Conservation (phyloP, 257 asterid species). For the Solanum raphanifolium region DNA sequence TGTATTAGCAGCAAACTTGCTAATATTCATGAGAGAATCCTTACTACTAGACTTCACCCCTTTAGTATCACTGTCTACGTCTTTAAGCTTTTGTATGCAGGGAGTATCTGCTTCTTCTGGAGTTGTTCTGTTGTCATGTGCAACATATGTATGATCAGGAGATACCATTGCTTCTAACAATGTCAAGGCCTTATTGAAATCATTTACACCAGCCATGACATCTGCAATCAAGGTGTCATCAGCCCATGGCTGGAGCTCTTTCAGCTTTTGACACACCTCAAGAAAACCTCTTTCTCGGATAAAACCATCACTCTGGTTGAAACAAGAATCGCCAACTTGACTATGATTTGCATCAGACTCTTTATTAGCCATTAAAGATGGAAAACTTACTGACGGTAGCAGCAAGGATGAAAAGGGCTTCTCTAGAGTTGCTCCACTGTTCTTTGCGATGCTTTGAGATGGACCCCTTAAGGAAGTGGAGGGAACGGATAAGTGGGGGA, state of each 20-base stretch:
- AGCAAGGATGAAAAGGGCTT: slow-evolving; percentile 60
- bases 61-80: not conserved
- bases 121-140: slow-evolving; percentile 7
- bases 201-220: slow-evolving; percentile 54
- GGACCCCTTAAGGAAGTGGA: slow-evolving; percentile 2
- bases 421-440: slow-evolving; percentile 10
- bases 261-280: slow-evolving; percentile 31
- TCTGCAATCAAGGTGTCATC: slow-evolving; percentile 62
- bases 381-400: slow-evolving; percentile 24
- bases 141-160: slow-evolving; percentile 5
- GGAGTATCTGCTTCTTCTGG: not conserved
- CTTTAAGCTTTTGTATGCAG: not conserved
- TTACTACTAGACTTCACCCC: not conserved
- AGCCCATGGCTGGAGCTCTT: slow-evolving; percentile 54
- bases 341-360: slow-evolving; percentile 6
- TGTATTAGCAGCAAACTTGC: slow-evolving; percentile 2
- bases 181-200: slow-evolving; percentile 38
- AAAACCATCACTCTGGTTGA: not conserved
- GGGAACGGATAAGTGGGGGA: slow-evolving; percentile 38
- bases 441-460: slow-evolving; percentile 5
- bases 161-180: slow-evolving; percentile 39
- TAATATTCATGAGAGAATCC: not conserved
- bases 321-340: slow-evolving; percentile 10
- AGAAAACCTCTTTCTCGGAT: not conserved
- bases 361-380: slow-evolving; percentile 5